Conservation (phyloP, 169 alveolate species). For the Besnoitia besnoiti region DNA sequence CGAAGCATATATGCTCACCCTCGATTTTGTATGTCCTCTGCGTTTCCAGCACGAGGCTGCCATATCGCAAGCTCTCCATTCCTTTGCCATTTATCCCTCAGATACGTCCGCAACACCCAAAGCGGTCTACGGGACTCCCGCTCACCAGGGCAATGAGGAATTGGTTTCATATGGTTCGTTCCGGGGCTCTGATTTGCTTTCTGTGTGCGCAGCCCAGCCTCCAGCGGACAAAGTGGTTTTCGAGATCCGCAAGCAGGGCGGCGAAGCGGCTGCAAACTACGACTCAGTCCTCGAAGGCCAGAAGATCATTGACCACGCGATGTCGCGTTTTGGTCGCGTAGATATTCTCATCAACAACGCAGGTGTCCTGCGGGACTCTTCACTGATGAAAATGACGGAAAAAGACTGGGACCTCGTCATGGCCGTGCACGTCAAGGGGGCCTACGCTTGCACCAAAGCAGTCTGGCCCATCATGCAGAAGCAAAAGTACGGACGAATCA, state of each 20-base stretch:
- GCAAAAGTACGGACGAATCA: conserved; percentile 86
- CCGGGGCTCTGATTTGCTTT: background rate
- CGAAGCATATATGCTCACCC: background rate
- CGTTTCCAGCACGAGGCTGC: too few relatives aligned
- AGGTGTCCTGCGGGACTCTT: conserved; percentile 89
- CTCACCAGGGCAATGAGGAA: too few relatives aligned
- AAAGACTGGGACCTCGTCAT: conserved; percentile 85
- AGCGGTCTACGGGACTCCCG: too few relatives aligned
- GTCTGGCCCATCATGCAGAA: conserved; percentile 90
- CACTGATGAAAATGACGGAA: conserved; percentile 86
- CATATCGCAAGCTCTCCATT: too few relatives aligned
- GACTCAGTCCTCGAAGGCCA: conserved; percentile 90
- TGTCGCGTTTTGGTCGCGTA: conserved; percentile 81
- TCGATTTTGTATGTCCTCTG: background rate
- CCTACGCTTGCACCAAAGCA: conserved; percentile 86
- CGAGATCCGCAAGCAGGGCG: conserved; percentile 83
- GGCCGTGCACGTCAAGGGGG: conserved; percentile 83
- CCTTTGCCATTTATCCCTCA: too few relatives aligned
- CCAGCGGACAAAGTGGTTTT: conserved; percentile 85
- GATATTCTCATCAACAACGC: conserved; percentile 92
- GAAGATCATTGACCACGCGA: conserved; percentile 86
- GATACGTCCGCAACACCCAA: too few relatives aligned
- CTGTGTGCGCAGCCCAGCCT: conserved; percentile 21
- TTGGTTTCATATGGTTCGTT: background rate
- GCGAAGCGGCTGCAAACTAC: conserved; percentile 89